Base-by-base conservation (phyloP, 768 basidiomycete genomes). In the Calocera viscosa region DNA sequence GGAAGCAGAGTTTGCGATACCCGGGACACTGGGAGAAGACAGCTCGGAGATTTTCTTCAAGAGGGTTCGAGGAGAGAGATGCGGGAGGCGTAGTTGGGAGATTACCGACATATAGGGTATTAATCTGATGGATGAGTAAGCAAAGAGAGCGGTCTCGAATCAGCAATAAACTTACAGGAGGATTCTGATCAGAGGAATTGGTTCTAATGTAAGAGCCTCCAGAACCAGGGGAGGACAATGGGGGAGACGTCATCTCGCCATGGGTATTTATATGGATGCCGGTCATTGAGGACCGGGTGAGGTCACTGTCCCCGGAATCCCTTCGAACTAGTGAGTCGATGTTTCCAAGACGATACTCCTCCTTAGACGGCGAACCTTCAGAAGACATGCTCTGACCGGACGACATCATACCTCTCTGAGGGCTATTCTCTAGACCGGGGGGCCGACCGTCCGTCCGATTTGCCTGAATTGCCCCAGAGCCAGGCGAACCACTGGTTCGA, bases 101-200 rank as follows among this genome's bases (percentile, higher is more conserved):
- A 72, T 97, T 97, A 49, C 96, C 96, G n/a, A 99, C 94, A 73
- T 98, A 98, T n/a, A 99, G 81, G 0, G 96, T 99, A 73, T 96
- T 97, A 77, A 97, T 97, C 84, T 89, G 69, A 32, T 24, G 63
- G 28, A 71, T 24, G 66, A 41, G 12, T 38, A 65, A 67, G 33
- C 60, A 63, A 41, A 67, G 66, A 33, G 64, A 70, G 24, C 19
- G n/a, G n/a, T n/a, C n/a, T n/a, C n/a, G n/a, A n/a, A n/a, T n/a
- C n/a, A n/a, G 63, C 53, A 47, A 30, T n/a, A 32, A 35, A 80
- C 86, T 74, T 74, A 88, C 87, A 16, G 94, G 94, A 72, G 94
- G 94, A 75, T 98, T 97, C 79, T 95, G 92, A 77, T 98, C 95
- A 14, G 81, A 78, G 11, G 81, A 78, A 67, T 81, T 79, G 33